A percentile compares a stretch with the other conserved stretches of the same genome.
These are phyloP conservation scores for Aureobasidium vineae DNA, from an alignment of 2,329 filamentous ascomycete genomes.

Conservation along the genomic window DNA sequence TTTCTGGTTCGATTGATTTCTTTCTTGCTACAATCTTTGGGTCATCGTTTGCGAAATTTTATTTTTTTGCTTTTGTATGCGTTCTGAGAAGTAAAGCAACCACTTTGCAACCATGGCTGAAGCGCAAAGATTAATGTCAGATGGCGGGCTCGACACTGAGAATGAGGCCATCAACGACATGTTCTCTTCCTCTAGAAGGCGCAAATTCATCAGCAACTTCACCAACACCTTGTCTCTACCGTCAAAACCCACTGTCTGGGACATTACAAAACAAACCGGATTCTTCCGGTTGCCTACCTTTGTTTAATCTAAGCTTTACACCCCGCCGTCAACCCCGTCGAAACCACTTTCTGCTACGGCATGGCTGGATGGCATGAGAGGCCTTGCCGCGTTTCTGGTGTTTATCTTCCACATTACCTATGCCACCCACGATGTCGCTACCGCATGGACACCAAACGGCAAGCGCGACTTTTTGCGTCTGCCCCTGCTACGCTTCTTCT, in stretches of 20 bases:
- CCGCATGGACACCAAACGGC: conserved; percentile 26
- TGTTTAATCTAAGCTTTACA: background rate
- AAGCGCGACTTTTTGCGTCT: conserved; percentile 43
- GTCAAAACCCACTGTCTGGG: background rate
- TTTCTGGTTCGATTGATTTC: too few relatives aligned
- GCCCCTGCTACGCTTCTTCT: conserved; percentile 55
- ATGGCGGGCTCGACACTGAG: background rate
- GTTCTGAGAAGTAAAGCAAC: background rate
- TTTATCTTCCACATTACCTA: conserved; percentile 30
- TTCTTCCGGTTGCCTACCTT: background rate
- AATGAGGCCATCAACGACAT: background rate
- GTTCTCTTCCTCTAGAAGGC: background rate
- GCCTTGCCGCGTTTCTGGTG: conserved; percentile 31
- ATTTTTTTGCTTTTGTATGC: background rate
- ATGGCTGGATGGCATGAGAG: conserved; percentile 32
- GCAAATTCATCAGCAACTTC: background rate
- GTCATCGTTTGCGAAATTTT: background rate
- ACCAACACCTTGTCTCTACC: background rate
- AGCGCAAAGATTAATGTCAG: background rate
- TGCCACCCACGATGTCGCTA: conserved; percentile 23
- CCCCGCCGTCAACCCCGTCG: background rate
- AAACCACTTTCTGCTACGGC: conserved; percentile 27
- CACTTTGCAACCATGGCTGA: background rate
- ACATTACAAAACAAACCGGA: background rate
- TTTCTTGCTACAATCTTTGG: background rate